Evolutionary conservation across 441 rosid genomes (phyloP), one percentile per base, ranked within the genome.

Genomic region (Gossypium schwendimanii): DNA sequence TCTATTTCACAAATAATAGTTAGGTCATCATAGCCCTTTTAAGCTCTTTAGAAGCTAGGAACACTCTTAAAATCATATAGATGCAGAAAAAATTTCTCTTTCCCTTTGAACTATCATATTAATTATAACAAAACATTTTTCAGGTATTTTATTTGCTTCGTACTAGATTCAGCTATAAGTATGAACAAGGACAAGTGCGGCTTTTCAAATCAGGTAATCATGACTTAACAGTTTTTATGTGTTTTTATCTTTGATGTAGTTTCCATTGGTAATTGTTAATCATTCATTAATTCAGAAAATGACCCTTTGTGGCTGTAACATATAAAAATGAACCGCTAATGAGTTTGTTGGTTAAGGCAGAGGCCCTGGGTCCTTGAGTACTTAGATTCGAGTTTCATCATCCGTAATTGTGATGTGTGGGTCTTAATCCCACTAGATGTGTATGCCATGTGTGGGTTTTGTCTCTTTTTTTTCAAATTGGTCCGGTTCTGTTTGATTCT

Each of bases 101-200:
- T 18, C 65, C 50, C 26, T 1, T 53, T 10, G 50, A 31, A 11
- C 31, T 63, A 15, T 15, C 41, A 70, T 55, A 57, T 26, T 78
- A 41, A 73, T 49, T 49, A 49, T 49, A 2, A n/a, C 63, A 70
- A 12, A 36, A 47, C 11, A 2, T 24, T 47, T 45, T 63, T 72
- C 78, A 78, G 78, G 52, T 71, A 8, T 53, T 55, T 47, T 57
- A 50, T 33, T 33, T 74, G 28, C 11, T 41, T 61, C 33, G 50
- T 15, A 39, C 58, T 73, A 10, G 50, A 63, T 63, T 63, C 53
- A 20, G 31, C 52, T 63, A 47, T 12, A 6, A 4, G 45, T 58
- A 11, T 33, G 45, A 20, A 4, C 23, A 33, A 31, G 55, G 39
- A 24, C 36, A 7, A n/a, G 3, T 47, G 41, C 50, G 41, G 58